Evolutionary conservation across 371 early-diverging fungal genomes (phyloP).

Genomic region (Choanephora cucurbitarum): DNA sequence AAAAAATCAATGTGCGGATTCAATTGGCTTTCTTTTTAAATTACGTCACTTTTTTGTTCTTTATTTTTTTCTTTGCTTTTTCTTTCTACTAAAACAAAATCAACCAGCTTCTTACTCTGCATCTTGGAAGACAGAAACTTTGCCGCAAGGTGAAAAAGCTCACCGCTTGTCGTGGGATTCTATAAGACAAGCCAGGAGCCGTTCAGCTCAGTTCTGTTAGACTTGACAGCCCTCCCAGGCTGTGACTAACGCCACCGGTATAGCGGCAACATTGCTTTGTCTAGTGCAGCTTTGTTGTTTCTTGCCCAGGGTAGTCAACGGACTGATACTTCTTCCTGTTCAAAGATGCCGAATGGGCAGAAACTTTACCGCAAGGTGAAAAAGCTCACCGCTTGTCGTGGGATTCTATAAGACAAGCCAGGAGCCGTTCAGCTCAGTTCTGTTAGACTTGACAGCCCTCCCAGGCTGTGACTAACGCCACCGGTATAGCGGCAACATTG

Average conservation of each 20-base stretch:
- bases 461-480: constrained; percentile 1
- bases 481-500: background rate
- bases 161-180: background rate
- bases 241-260: constrained; percentile 1
- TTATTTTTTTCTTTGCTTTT: background rate
- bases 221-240: constrained; percentile 1
- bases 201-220: constrained; percentile 3
- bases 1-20: no score
- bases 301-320: constrained; percentile 2
- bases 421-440: background rate
- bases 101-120: background rate
- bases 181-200: background rate
- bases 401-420: background rate
- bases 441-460: constrained; percentile 1
- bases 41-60: background rate
- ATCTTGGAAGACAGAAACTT: constrained; percentile 1
- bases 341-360: no score
- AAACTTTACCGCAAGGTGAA: constrained; percentile 2
- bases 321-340: background rate
- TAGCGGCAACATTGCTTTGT: background rate
- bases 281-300: background rate
- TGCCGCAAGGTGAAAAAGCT: background rate
- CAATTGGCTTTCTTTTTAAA: no score
- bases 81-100: background rate
- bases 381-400: background rate